Percentiles rank a stretch among this genome's conserved stretches.
Conservation (phyloP, 805 yeast genomes). For the Sungouiella thailandica region DNA sequence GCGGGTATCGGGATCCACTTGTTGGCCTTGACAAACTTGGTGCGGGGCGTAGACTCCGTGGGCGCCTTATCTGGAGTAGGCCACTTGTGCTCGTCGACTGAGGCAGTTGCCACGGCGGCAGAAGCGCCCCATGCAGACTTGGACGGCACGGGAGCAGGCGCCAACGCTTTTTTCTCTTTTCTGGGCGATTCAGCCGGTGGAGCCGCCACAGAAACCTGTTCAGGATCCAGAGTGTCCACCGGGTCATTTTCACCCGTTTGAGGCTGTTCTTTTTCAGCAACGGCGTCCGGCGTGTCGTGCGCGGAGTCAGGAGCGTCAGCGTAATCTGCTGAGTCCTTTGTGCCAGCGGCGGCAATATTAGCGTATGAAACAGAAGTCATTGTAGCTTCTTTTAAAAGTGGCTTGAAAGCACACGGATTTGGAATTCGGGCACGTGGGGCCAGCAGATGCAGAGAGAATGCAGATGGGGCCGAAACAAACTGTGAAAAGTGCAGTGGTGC, state of each 20-base stretch:
- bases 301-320: no score
- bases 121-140: slow-evolving; percentile 39
- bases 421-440: background rate
- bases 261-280: slow-evolving; percentile 4
- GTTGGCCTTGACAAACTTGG: slow-evolving; percentile 37
- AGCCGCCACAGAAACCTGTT: slow-evolving; percentile 2
- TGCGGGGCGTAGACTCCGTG: slow-evolving; percentile 10
- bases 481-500: background rate
- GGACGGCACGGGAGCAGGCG: slow-evolving; percentile 44
- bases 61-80: slow-evolving; percentile 37
- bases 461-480: background rate
- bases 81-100: slow-evolving; percentile 40
- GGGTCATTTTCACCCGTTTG: slow-evolving; percentile 2
- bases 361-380: slow-evolving; percentile 37
- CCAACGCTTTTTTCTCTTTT: slow-evolving; percentile 30
- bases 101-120: slow-evolving; percentile 12
- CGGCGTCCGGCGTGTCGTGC: slow-evolving; percentile 5
- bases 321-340: slow-evolving; percentile 2
- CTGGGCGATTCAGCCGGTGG: slow-evolving; percentile 5
- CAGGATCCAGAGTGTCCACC: no score
- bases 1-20: slow-evolving; percentile 44
- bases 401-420: background rate
- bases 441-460: background rate
- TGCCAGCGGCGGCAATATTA: slow-evolving; percentile 37
- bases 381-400: no score